Evolutionary conservation across 2,329 filamentous ascomycete species (phyloP).

Genomic region (Plenodomus tracheiphilus): DNA sequence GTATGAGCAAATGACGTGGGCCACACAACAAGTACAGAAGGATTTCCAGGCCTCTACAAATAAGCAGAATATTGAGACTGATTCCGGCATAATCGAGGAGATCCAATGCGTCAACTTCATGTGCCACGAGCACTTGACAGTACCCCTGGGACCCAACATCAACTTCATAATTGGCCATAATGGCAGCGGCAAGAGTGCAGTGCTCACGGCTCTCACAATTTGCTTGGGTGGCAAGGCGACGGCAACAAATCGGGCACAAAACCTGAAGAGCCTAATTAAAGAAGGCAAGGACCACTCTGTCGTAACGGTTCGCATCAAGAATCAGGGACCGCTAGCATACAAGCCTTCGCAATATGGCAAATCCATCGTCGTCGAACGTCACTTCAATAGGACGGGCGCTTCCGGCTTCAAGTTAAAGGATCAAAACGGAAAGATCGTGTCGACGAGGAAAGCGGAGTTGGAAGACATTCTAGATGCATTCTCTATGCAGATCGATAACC

Average conservation of each 20-base stretch:
- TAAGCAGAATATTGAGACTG: conserved; percentile 67
- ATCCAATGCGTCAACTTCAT: conserved; percentile 93
- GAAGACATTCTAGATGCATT: conserved; percentile 95
- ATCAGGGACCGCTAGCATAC: conserved; percentile 82
- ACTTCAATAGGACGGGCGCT: conserved; percentile 74
- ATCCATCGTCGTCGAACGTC: conserved; percentile 86
- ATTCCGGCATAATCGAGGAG: conserved; percentile 84
- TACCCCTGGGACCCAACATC: conserved; percentile 88
- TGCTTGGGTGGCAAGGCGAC: conserved; percentile 95
- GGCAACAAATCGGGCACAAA: conserved; percentile 88
- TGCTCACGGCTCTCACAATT: conserved; percentile 88
- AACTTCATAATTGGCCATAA: conserved; percentile 99
- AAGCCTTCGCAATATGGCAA: conserved; percentile 80
- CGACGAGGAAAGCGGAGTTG: conserved; percentile 81
- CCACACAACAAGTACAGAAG: conserved; percentile 35
- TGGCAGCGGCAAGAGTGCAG: conserved; percentile 95
- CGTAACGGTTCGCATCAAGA: conserved; percentile 86
- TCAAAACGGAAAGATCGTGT: conserved; percentile 69
- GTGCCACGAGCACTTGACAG: conserved; percentile 83
- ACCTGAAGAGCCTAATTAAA: conserved; percentile 88
- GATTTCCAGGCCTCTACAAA: conserved; percentile 25
- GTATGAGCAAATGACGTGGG: conserved; percentile 27
- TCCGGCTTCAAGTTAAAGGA: conserved; percentile 89
- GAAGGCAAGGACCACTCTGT: conserved; percentile 73
- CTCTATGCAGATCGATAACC: conserved; percentile 92